A percentile compares a stretch with the other conserved stretches of the same genome.
Conservation (phyloP, 495 filamentous ascomycete species). For the Astrothelium subdiscretum region DNA sequence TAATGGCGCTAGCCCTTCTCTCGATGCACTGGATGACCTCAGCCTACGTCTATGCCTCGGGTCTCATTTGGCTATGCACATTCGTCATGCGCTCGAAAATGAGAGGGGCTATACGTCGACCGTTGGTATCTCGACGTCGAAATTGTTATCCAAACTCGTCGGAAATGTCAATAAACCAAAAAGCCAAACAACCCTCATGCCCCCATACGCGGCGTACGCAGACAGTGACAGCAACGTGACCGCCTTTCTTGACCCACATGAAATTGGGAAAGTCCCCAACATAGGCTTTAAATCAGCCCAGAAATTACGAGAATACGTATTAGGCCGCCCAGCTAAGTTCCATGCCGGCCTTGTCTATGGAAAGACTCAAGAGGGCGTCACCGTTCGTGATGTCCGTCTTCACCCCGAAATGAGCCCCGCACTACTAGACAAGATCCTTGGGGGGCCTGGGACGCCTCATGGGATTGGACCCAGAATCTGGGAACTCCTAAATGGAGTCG, state of each 20-base stretch:
- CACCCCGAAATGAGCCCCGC: constrained; percentile 48
- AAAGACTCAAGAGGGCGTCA: constrained; percentile 44
- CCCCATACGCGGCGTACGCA: constrained; percentile 37
- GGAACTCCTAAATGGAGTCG: constrained; percentile 50
- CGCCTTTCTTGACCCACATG: constrained; percentile 61
- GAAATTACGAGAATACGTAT: constrained; percentile 51
- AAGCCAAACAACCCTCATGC: constrained; percentile 70
- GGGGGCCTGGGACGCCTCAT: constrained; percentile 53
- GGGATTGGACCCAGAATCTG: constrained; percentile 55
- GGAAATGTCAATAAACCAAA: constrained; percentile 79
- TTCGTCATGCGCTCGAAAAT: constrained; percentile 60
- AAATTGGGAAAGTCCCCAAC: constrained; percentile 73
- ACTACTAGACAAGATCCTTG: constrained; percentile 51
- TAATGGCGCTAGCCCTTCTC: neutral
- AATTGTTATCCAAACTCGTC: constrained; percentile 71
- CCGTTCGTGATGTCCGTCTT: constrained; percentile 52
- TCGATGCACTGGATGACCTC: constrained; percentile 7
- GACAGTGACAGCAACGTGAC: constrained; percentile 39
- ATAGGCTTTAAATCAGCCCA: constrained; percentile 72
- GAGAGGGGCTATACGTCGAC: constrained; percentile 77
- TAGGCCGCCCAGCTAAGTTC: constrained; percentile 33
- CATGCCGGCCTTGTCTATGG: constrained; percentile 33
- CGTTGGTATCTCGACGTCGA: constrained; percentile 79
- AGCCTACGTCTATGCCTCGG: constrained; percentile 24
- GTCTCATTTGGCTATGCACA: constrained; percentile 58